Conservation (phyloP, 148 eudicot genomes). For the Rhododendron kiyosumense region DNA sequence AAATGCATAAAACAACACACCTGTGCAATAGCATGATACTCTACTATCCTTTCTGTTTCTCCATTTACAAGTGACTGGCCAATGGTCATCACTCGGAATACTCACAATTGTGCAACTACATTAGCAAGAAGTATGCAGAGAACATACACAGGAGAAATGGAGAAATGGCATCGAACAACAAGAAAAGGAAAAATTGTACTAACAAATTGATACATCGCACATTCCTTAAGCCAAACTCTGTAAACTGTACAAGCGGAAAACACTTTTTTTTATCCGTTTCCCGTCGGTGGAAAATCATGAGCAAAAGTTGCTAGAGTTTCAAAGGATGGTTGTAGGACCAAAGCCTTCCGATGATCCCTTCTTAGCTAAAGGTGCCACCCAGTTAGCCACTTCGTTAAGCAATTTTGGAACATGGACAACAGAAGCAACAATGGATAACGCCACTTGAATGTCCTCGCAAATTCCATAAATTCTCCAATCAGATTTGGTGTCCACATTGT, state of each 20-base stretch:
- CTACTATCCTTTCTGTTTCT: neutral
- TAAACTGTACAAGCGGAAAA: neutral
- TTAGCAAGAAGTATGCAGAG: neutral
- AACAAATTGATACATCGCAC: slow-evolving; percentile 6
- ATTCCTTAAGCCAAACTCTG: slow-evolving; percentile 3
- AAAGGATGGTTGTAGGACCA: neutral
- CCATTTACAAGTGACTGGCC: neutral
- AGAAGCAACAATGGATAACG: neutral
- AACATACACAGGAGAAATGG: neutral
- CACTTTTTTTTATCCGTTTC: neutral
- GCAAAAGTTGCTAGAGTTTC: neutral
- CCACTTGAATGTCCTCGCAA: neutral
- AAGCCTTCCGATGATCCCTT: neutral
- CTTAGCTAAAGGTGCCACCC: neutral
- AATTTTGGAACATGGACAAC: neutral
- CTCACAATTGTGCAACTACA: neutral
- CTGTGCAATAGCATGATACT: neutral
- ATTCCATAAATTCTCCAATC: neutral
- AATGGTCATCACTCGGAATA: neutral
- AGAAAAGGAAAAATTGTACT: neutral
- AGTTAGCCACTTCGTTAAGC: neutral
- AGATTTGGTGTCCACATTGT: neutral
- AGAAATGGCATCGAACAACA: neutral
- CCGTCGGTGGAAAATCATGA: neutral
- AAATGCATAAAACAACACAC: slow-evolving; percentile 2